phyloP scores from a whole-genome alignment of 805 yeast species.

The Blastobotrys robertii region DNA sequence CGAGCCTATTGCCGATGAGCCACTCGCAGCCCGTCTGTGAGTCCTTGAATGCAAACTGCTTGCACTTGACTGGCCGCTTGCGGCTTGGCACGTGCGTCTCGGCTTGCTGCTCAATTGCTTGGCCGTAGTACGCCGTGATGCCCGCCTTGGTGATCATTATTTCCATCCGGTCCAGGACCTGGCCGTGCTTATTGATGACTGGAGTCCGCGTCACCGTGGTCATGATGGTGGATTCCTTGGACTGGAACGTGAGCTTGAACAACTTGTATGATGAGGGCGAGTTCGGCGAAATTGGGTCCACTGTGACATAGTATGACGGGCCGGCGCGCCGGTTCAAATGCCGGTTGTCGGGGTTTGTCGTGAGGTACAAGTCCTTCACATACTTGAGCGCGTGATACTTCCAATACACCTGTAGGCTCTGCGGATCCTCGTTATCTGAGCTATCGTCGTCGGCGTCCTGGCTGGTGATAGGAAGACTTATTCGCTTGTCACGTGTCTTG shows the following conservation, averaged over 20 bases:
- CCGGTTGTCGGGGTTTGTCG: slow-evolving; percentile 56
- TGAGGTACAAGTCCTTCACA: slow-evolving; percentile 46
- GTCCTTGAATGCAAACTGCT: slow-evolving; percentile 1
- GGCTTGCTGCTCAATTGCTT: not conserved
- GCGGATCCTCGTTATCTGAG: too few relatives aligned
- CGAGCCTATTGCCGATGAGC: slow-evolving; percentile 8
- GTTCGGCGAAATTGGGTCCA: not conserved
- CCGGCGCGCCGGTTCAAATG: slow-evolving; percentile 52
- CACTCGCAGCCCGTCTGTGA: slow-evolving; percentile 2
- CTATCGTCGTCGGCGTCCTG: too few relatives aligned
- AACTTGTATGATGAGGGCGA: not conserved
- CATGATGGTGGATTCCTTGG: slow-evolving; percentile 4
- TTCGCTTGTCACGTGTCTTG: too few relatives aligned
- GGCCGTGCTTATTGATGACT: not conserved
- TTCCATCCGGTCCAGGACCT: not conserved
- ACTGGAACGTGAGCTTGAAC: slow-evolving; percentile 7
- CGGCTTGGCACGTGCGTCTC: not conserved
- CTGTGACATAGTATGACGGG: slow-evolving; percentile 47
- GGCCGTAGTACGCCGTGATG: not conserved
- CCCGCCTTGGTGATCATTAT: not conserved
- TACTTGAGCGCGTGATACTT: slow-evolving; percentile 53
- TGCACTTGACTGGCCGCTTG: not conserved
- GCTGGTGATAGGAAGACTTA: too few relatives aligned
- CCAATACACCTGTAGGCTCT: slow-evolving; percentile 31
- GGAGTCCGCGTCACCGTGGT: not conserved